These are phyloP conservation scores for Teunomyces lycoperdinae DNA, from an alignment of 805 yeast species.

Conservation along the genomic window DNA sequence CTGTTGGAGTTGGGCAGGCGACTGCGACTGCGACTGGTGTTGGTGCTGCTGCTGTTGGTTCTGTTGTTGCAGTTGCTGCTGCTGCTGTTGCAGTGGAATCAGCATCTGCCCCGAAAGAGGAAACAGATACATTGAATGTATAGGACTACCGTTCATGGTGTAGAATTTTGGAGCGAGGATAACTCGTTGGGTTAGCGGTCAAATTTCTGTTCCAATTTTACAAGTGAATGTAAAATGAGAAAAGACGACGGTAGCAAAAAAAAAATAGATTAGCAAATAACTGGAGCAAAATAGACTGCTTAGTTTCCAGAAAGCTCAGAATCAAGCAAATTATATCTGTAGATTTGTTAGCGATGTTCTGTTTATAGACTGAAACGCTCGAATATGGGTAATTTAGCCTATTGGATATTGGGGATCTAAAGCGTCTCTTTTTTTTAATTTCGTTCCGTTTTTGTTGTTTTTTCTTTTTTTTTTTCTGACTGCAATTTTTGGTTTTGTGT, in stretches of 20 bases:
- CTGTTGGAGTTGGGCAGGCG: conserved; percentile 5
- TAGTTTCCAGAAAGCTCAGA: neutral
- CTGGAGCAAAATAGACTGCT: neutral
- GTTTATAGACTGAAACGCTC: neutral
- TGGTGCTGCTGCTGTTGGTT: conserved; percentile 9
- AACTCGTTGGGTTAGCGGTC: conserved; percentile 4
- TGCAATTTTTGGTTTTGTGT: conserved; percentile 3
- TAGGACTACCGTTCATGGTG: conserved; percentile 9
- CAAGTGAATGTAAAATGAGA: conserved; percentile 3
- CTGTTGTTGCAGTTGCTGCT: conserved; percentile 5
- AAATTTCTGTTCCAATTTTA: neutral
- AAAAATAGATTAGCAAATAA: neutral
- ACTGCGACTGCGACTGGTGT: conserved; percentile 6
- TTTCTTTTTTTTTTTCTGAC: conserved; percentile 4
- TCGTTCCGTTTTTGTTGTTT: conserved; percentile 4
- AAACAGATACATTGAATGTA: conserved; percentile 7
- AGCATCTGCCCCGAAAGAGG: conserved; percentile 1
- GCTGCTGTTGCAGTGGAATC: conserved; percentile 5
- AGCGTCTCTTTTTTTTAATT: conserved; percentile 3
- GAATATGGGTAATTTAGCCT: neutral
- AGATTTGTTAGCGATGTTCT: neutral
- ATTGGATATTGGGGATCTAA: neutral
- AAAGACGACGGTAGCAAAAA: conserved; percentile 3
- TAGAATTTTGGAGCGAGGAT: neutral
- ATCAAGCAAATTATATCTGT: neutral